Base-by-base conservation (phyloP, 1,284 basidiomycete species). In the Trichosporon coremiiforme region DNA sequence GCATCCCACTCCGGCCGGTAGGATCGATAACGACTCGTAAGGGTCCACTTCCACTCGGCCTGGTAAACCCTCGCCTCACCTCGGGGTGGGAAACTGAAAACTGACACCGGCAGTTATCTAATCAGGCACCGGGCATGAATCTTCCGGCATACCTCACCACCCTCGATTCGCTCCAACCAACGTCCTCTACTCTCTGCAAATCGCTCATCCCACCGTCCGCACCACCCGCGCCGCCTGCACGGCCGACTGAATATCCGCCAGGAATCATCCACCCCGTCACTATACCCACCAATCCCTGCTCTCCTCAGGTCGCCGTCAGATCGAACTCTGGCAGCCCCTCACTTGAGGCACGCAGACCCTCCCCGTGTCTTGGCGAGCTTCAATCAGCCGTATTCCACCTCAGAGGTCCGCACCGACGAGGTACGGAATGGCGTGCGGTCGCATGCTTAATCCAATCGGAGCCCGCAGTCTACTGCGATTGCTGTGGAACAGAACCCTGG, bases 81-180 rank as follows among this genome's bases (percentile, higher is more conserved):
- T 25, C 25, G 25, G 31, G 57, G 57, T 62, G 57, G 7, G 57
- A 62, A 62, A 53, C 50, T 53, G 57, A 62, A 38, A 62, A 53
- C 50, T 53, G 50, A 53, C 50, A 20, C 50, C 50, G 50, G 57
- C 29, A 45, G 57, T 62, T 62, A 62, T 62, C 57, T 62, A 62
- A 60, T 62, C 57, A 62, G 57, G 57, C 57, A 62, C 57, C 57
- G 29, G 57, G 57, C 57, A 62, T 22, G 57, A 33, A 62, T 33
- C 31, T n/a, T 33, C 29, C 29, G 57, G 57, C 57, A 62, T 62
- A 33, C 57, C 31, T 60, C 57, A 33, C 29, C 57, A 33, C 29
- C 57, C 57, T n/a, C 31, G 17, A 17, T 33, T 35, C 31, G 17
- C 29, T 33, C 57, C 53, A 57, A 22, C 57, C 15, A 62, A 20